Evolutionary conservation across 495 filamentous ascomycete species (phyloP).

Genomic region (Neurospora tetrasperma): DNA sequence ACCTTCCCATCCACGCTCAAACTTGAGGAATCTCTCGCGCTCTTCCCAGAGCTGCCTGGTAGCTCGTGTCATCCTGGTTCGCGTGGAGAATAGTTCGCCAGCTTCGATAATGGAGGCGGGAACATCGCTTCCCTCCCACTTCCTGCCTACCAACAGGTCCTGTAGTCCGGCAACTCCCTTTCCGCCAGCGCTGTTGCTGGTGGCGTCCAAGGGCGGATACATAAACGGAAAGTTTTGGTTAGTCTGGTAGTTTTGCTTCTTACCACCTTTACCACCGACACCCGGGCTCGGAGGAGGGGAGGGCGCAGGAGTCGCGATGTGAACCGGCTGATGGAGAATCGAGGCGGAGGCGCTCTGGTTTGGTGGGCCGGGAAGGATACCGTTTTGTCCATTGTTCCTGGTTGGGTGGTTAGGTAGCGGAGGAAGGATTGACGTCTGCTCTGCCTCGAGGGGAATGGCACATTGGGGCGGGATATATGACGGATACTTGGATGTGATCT

Average conservation of each 20-base stretch:
- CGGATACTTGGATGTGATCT: slow-evolving; percentile 98
- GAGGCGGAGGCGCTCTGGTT: slow-evolving; percentile 55
- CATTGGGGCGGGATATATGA: slow-evolving; percentile 85
- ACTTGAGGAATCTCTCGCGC: slow-evolving; percentile 79
- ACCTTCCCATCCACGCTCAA: slow-evolving; percentile 76
- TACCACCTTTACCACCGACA: slow-evolving; percentile 82
- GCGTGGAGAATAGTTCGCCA: slow-evolving; percentile 79
- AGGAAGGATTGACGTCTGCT: slow-evolving; percentile 83
- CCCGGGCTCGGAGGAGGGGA: slow-evolving; percentile 91
- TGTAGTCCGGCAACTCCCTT: slow-evolving; percentile 71
- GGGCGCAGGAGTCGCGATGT: slow-evolving; percentile 96
- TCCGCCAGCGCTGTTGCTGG: slow-evolving; percentile 74
- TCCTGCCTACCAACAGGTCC: slow-evolving; percentile 63
- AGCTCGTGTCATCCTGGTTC: slow-evolving; percentile 81
- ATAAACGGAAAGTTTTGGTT: slow-evolving; percentile 98
- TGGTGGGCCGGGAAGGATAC: slow-evolving; percentile 34
- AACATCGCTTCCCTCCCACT: slow-evolving; percentile 85
- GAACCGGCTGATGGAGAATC: slow-evolving; percentile 90
- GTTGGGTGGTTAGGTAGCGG: slow-evolving; percentile 65
- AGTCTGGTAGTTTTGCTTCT: slow-evolving; percentile 98
- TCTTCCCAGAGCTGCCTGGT: slow-evolving; percentile 94
- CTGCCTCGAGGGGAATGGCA: slow-evolving; percentile 73
- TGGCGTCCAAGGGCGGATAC: slow-evolving; percentile 80
- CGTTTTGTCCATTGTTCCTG: slow-evolving; percentile 36
- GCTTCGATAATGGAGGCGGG: slow-evolving; percentile 90